These are phyloP conservation scores for Incumbomyces delicatus DNA, from an alignment of 2,329 filamentous ascomycete species.

Conservation along the genomic window DNA sequence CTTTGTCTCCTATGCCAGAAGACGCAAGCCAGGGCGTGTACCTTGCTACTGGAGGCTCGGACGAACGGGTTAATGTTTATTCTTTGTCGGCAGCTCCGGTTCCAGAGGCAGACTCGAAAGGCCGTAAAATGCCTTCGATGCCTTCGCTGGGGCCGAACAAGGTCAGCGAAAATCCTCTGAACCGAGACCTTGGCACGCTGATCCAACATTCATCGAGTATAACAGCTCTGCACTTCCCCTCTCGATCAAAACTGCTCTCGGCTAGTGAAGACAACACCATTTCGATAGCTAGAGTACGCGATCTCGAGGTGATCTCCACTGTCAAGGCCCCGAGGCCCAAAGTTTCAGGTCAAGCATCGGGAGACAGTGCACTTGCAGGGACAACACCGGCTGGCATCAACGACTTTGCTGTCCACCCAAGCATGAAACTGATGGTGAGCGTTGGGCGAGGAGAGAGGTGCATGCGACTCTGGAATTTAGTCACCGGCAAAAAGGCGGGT, in stretches of 20 bases:
- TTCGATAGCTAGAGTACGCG: conserved; percentile 73
- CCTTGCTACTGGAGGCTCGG: conserved; percentile 81
- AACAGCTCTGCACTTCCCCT: conserved; percentile 71
- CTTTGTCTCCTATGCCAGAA: conserved; percentile 66
- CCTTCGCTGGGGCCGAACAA: conserved; percentile 61
- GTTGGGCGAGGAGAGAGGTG: conserved; percentile 81
- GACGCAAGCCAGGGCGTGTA: conserved; percentile 67
- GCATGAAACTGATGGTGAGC: conserved; percentile 91
- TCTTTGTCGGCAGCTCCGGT: conserved; percentile 65
- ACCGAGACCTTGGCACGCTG: conserved; percentile 77
- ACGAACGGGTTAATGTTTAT: conserved; percentile 93
- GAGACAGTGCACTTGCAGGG: conserved; percentile 77
- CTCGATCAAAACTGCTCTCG: conserved; percentile 77
- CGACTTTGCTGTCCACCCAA: conserved; percentile 89
- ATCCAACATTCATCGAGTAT: conserved; percentile 79
- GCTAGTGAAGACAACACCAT: conserved; percentile 85
- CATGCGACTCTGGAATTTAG: conserved; percentile 92
- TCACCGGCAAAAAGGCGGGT: conserved; percentile 90
- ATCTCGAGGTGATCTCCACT: conserved; percentile 78
- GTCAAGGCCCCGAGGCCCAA: conserved; percentile 86
- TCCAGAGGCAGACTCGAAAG: conserved; percentile 38
- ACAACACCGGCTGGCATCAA: conserved; percentile 81
- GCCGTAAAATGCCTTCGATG: conserved; percentile 43
- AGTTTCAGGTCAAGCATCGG: conserved; percentile 67
- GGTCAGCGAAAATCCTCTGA: conserved; percentile 73